Conservation (phyloP, 2,329 filamentous ascomycete genomes). For the Rhexocercosporidium sp. region DNA sequence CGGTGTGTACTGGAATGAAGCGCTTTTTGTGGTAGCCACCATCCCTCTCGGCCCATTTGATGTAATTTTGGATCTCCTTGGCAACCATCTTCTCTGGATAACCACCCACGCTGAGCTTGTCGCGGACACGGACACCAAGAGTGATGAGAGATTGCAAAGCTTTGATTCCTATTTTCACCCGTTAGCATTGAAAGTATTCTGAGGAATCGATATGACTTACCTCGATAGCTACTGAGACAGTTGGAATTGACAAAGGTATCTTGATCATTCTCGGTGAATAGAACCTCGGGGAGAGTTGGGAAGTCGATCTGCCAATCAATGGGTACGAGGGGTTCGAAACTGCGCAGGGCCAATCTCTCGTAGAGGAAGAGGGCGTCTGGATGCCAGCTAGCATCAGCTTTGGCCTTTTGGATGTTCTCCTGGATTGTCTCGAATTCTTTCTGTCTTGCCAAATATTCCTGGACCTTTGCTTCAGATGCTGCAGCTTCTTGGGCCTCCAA, state of each 20-base stretch:
- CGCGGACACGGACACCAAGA: conserved; percentile 37
- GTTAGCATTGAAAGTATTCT: conserved; percentile 17
- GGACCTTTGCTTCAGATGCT: conserved; percentile 34
- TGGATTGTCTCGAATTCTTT: conserved; percentile 33
- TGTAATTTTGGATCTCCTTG: conserved; percentile 40
- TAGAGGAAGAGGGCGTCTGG: conserved; percentile 39
- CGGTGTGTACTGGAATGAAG: conserved; percentile 39
- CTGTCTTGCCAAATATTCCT: conserved; percentile 40
- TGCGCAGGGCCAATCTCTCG: conserved; percentile 39
- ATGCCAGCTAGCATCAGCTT: conserved; percentile 38
- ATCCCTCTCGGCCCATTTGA: conserved; percentile 43
- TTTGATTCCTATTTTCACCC: conserved; percentile 30
- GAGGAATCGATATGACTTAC: conserved; percentile 28
- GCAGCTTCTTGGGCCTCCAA: conserved; percentile 18
- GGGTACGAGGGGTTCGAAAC: conserved; percentile 41
- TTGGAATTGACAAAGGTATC: conserved; percentile 39
- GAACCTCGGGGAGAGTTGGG: conserved; percentile 36
- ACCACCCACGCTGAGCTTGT: conserved; percentile 21
- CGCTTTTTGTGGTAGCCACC: conserved; percentile 38
- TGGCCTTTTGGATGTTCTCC: conserved; percentile 35
- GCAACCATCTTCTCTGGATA: conserved; percentile 37
- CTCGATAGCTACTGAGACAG: conserved; percentile 29
- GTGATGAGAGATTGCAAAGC: conserved; percentile 38
- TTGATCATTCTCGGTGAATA: conserved; percentile 36
- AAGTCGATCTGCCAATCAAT: conserved; percentile 39